Evolutionary conservation across 306 rosid species (phyloP).

Genomic region (Rubus parviflorus): DNA sequence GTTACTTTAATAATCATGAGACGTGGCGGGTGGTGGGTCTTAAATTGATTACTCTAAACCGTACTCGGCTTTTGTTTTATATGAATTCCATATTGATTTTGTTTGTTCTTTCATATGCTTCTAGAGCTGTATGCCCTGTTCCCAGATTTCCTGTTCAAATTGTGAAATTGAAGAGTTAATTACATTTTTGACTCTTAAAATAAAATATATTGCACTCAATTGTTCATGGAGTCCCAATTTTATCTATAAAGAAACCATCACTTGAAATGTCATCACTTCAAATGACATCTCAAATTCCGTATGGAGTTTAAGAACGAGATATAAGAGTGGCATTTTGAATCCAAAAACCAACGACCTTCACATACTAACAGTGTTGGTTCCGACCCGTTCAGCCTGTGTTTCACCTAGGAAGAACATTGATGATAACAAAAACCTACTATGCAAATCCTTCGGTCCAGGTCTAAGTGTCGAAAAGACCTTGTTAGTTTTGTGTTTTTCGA

Average conservation of each 20-base stretch:
- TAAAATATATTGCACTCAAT: too few species aligned
- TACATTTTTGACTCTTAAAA: too few species aligned
- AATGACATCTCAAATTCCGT: not conserved
- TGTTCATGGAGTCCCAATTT: not conserved
- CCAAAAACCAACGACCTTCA: too few species aligned
- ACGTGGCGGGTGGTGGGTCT: not conserved
- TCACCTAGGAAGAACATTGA: too few species aligned
- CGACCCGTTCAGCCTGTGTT: too few species aligned
- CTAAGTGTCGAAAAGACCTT: too few species aligned
- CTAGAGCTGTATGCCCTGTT: not conserved
- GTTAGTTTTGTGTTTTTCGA: too few species aligned
- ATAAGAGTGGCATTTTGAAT: too few species aligned
- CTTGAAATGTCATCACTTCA: not conserved
- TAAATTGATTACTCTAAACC: not conserved
- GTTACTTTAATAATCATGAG: not conserved
- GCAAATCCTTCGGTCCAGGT: too few species aligned
- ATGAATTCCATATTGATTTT: not conserved
- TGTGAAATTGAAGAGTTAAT: not conserved
- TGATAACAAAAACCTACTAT: too few species aligned
- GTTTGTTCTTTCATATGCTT: not conserved
- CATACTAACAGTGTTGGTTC: too few species aligned
- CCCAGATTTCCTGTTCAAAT: not conserved
- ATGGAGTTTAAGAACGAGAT: not conserved
- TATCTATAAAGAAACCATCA: too few species aligned
- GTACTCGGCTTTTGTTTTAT: not conserved